Evolutionary conservation across 768 basidiomycete species (phyloP), one percentile per base, ranked within the genome.

Genomic region (Chalciporus pseudorubinellus): DNA sequence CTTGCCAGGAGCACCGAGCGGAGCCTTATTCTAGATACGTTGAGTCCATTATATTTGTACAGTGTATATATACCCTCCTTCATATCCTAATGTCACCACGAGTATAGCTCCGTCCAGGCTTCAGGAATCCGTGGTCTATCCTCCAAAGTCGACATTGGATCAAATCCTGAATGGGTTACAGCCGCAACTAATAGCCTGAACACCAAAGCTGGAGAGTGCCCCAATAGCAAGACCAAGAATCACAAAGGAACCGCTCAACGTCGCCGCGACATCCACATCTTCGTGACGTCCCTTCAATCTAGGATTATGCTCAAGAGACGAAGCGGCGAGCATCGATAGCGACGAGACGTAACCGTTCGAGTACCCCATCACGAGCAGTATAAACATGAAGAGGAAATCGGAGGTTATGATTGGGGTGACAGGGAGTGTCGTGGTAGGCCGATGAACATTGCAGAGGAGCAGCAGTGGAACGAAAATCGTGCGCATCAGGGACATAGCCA

Each of bases 221-320:
- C 94, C 94, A 1, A 81, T 44, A 13, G 80, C 81, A 46, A 95
- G 71, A 5, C 92, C 92, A 5, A 81, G 84, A 2, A 89, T 85
- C 4, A 92, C 65, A 55, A 80, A 89, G 70, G 94, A 93, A 57
- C 79, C 84, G 5, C 83, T 82, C 12, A 95, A 76, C 0, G 88
- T 89, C 5, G 92, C 92, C 4, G 91, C 91, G 11, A 88, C 76
- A 61, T 95, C 92, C 20, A 93, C 87, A 60, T 95, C 89, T 52
- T 89, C 85, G 44, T 75, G 74, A 39, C 80, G 73, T 7, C 86
- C 85, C 57, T 81, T 77, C 44, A 95, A 68, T 39, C 77, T 74
- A 14, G 83, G 83, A 62, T 95, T 95, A 61, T 92, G 86, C 53
- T 85, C 81, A 3, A 90, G 70, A 3, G 90, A 92, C 3, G 92